Percentiles rank a stretch among this genome's conserved stretches.
Evolutionary conservation across 2,329 filamentous ascomycete genomes (phyloP).

Genomic region (Aspergillus pseudoviridinutans): DNA sequence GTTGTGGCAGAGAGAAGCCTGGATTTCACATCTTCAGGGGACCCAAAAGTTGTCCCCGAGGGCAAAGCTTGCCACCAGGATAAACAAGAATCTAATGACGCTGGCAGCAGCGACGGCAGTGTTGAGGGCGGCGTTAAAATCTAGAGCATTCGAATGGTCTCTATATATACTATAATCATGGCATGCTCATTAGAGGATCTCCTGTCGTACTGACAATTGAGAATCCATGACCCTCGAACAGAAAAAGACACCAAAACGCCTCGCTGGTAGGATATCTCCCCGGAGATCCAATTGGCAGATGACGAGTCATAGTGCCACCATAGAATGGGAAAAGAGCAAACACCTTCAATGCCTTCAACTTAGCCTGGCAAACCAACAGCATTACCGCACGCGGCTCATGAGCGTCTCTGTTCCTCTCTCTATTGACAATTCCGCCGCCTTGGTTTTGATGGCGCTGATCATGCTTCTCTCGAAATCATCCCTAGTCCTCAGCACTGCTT

Average conservation of each 20-base stretch:
- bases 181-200: not conserved
- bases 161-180: not conserved
- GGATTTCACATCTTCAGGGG: conserved; percentile 7
- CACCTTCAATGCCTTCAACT: not conserved
- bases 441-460: conserved; percentile 81
- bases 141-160: not conserved
- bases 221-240: not conserved
- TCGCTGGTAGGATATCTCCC: not conserved
- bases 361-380: not conserved
- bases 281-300: not conserved
- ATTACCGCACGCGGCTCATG: conserved; percentile 83
- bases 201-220: not conserved
- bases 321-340: not conserved
- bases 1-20: conserved; percentile 42
- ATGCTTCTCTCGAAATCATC: conserved; percentile 93
- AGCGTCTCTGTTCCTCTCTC: conserved; percentile 83
- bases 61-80: not conserved
- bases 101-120: not conserved
- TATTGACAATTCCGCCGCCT: conserved; percentile 79
- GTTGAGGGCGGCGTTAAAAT: not conserved
- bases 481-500: conserved; percentile 77
- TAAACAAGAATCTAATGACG: not conserved
- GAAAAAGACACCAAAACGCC: not conserved
- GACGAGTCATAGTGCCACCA: not conserved
- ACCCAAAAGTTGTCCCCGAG: not conserved